Evolutionary conservation across 2,329 filamentous ascomycete species (phyloP).

Genomic region (Dothistroma pini): DNA sequence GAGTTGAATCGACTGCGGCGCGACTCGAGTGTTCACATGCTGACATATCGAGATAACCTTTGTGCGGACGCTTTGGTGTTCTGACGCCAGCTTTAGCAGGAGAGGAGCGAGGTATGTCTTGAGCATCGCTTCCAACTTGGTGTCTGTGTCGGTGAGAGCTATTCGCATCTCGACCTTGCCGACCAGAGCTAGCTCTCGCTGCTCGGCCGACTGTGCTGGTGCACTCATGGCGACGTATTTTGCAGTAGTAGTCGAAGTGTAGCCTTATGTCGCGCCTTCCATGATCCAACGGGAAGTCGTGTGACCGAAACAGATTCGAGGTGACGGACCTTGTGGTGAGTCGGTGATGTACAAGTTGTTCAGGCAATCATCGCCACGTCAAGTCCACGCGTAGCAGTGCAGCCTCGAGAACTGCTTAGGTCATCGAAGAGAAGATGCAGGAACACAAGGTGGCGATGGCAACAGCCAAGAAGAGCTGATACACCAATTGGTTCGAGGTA

Average conservation of each 20-base stretch:
- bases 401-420: neutral
- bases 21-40: conserved; percentile 64
- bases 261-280: neutral
- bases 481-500: neutral
- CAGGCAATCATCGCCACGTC: neutral
- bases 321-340: neutral
- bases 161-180: conserved; percentile 84
- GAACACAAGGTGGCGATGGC: neutral
- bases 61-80: conserved; percentile 72
- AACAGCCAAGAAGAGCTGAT: too few relatives aligned
- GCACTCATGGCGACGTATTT: conserved; percentile 10
- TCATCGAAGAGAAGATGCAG: neutral
- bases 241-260: neutral
- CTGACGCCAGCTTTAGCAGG: conserved; percentile 80
- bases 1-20: conserved; percentile 64
- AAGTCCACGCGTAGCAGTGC: neutral
- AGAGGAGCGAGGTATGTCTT: conserved; percentile 76
- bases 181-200: conserved; percentile 75
- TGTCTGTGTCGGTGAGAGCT: conserved; percentile 75
- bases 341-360: neutral
- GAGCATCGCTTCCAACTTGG: conserved; percentile 74
- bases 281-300: neutral
- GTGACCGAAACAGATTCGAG: neutral
- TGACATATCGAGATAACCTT: conserved; percentile 72
- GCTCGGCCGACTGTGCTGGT: conserved; percentile 43